Base-by-base conservation (phyloP, 139 green algal genomes). In the Chlamydomonas asymmetrica region DNA sequence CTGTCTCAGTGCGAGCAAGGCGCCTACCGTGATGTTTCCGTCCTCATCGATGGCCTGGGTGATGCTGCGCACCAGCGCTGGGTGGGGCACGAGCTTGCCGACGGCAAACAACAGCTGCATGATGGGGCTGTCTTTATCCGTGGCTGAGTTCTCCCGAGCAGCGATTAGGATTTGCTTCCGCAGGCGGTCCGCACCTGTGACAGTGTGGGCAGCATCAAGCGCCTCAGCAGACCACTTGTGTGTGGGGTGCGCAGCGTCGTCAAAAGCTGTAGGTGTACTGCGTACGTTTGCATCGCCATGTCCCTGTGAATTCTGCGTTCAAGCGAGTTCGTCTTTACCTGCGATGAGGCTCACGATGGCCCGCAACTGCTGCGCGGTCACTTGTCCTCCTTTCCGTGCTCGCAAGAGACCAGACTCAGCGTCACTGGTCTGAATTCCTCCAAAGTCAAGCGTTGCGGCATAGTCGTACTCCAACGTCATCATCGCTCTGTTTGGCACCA, bases 371-470 rank as follows among this genome's bases (percentile, higher is more conserved):
- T n/a, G 7, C 1, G 68, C 23, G 3, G 29, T 74, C 60, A 94
- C 67, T 79, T 92, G 79, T 27, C 88, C 92, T 7, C 91, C 92
- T 52, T 89, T 87, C 16, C 41, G 52, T 4, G 88, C 90, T 0
- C 92, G 78, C 22, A 71, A 56, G 20, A 96, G 65, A 5, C 84
- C 90, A 1, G 75, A 52, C 39, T 75, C 78, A 18, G 85, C 84
- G 43, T 86, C 79, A 7, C 59, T 65, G 2, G 85, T 95, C 45
- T 83, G 76, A 18, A 93, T 89, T 49, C 90, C 89, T 0, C 92
- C 92, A 87, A 93, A 96, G 70, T 97, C 92, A 9, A 97, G 66
- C 9, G 80, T 63, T 3, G 61, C 80, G 31, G 81, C 82, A 45
- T 74, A 87, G 10, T 95, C 81, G 2, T 79, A 61, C 66, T 92